A percentile compares a stretch with the other conserved stretches of the same genome.
Conservation (phyloP, 2,329 filamentous ascomycete genomes). For the Daldinia sp. region DNA sequence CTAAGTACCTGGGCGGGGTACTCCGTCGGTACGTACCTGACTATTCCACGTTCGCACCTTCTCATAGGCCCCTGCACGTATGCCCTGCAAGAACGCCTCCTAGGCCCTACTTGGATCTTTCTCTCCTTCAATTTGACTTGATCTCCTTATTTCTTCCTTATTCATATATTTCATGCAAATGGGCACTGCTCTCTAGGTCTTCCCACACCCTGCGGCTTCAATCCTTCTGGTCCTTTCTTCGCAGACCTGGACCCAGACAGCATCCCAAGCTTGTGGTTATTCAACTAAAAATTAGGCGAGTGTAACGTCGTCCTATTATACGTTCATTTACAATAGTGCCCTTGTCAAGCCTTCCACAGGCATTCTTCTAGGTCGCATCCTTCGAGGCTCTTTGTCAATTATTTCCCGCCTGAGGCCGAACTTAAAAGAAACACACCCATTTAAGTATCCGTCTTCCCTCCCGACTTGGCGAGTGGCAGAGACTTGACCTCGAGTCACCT, state of each 20-base stretch:
- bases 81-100: too few relatives aligned
- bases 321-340: conserved; percentile 31
- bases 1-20: conserved; percentile 29
- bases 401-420: conserved; percentile 11
- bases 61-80: too few relatives aligned
- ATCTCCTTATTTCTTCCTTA: conserved; percentile 21
- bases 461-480: conserved; percentile 5
- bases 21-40: conserved; percentile 3
- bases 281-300: conserved; percentile 10
- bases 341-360: conserved; percentile 11
- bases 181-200: conserved; percentile 9
- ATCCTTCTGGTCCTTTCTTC: conserved; percentile 29
- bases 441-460: conserved; percentile 21
- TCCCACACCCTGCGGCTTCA: conserved; percentile 3
- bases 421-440: not conserved
- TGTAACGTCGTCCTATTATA: conserved; percentile 21
- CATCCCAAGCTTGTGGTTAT: conserved; percentile 20
- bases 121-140: conserved; percentile 7
- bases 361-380: conserved; percentile 22
- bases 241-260: conserved; percentile 7
- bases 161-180: conserved; percentile 32
- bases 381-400: conserved; percentile 19
- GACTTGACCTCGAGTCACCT: conserved; percentile 4
- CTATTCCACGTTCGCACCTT: not conserved
- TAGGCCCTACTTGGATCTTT: not conserved